Evolutionary conservation across 2,329 filamentous ascomycete genomes (phyloP).

Genomic region (Fusarium sp.): DNA sequence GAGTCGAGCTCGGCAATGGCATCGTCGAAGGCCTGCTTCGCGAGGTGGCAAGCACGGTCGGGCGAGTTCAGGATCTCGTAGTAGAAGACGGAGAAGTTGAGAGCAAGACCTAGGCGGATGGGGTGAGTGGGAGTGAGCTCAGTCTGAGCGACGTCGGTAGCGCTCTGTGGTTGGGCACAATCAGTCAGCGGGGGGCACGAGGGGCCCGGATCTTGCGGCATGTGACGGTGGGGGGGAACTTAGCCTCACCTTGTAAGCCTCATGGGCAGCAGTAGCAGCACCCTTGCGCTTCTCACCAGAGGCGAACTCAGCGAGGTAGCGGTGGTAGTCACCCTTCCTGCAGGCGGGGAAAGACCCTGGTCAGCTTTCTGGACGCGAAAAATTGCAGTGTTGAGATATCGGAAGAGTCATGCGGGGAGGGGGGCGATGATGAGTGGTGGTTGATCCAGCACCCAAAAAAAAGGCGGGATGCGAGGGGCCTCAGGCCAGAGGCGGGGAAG

Average conservation of each 20-base stretch:
- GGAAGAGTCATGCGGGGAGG: constrained; percentile 14
- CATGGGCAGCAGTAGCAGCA: constrained; percentile 86
- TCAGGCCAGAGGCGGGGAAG: constrained; percentile 61
- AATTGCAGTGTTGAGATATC: constrained; percentile 2
- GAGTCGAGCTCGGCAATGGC: constrained; percentile 98
- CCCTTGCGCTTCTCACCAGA: constrained; percentile 92
- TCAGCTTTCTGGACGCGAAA: constrained; percentile 23
- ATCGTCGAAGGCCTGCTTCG: constrained; percentile 99
- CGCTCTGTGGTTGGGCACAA: constrained; percentile 71
- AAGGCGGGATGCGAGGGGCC: constrained; percentile 31
- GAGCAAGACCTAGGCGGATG: constrained; percentile 95
- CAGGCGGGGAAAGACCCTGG: constrained; percentile 52
- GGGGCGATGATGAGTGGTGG: constrained; percentile 15
- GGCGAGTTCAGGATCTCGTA: constrained; percentile 99
- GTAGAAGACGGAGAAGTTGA: constrained; percentile 99
- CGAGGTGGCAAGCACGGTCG: constrained; percentile 97
- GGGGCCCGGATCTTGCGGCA: constrained; percentile 43
- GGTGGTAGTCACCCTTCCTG: constrained; percentile 98
- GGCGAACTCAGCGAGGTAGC: constrained; percentile 93
- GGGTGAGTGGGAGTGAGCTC: constrained; percentile 98
- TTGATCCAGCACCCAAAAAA: constrained; percentile 24
- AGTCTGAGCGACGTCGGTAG: constrained; percentile 97
- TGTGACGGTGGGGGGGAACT: constrained; percentile 38
- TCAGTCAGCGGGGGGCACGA: constrained; percentile 30
- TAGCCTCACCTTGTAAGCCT: constrained; percentile 92